Evolutionary conservation across 495 filamentous ascomycete genomes (phyloP).

Genomic region (Penicillium argentinense): DNA sequence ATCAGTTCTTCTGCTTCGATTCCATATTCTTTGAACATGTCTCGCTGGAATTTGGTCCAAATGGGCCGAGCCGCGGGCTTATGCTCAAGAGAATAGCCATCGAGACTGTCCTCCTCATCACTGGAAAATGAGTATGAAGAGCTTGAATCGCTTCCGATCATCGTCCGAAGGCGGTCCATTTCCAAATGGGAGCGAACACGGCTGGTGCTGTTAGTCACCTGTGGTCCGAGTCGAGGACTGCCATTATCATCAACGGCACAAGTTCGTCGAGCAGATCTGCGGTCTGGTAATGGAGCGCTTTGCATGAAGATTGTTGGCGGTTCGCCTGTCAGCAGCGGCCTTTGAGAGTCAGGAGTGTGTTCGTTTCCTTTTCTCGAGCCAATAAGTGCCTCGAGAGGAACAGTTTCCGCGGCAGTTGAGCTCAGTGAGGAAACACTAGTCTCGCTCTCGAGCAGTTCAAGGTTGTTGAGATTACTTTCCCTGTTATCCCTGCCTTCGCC

Average conservation of each 20-base stretch:
- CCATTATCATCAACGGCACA: slow-evolving; percentile 33
- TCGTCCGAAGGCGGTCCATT: neutral
- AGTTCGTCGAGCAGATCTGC: slow-evolving; percentile 4
- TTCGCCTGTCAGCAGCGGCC: slow-evolving; percentile 14
- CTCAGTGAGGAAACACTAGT: slow-evolving; percentile 1
- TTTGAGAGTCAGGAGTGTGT: slow-evolving; percentile 23
- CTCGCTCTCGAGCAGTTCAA: neutral
- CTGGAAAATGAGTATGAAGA: slow-evolving; percentile 5
- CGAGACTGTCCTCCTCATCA: slow-evolving; percentile 8
- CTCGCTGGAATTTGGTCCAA: slow-evolving; percentile 21
- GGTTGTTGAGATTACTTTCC: too few species aligned
- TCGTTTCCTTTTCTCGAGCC: neutral
- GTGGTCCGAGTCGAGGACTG: slow-evolving; percentile 23
- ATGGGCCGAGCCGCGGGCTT: neutral
- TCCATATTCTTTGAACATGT: slow-evolving; percentile 27
- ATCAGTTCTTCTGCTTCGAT: slow-evolving; percentile 14
- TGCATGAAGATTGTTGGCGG: neutral
- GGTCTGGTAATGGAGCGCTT: neutral
- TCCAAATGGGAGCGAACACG: neutral
- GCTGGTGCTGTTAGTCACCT: neutral
- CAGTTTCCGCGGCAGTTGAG: neutral
- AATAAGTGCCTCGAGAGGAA: neutral
- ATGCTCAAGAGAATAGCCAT: slow-evolving; percentile 1
- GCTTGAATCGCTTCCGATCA: slow-evolving; percentile 5
- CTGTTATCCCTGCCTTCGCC: too few species aligned